A percentile compares a stretch with the other conserved stretches of the same genome.
phyloP scores from a whole-genome alignment of 2,329 filamentous ascomycete genomes.

The Seiridium cupressi region DNA sequence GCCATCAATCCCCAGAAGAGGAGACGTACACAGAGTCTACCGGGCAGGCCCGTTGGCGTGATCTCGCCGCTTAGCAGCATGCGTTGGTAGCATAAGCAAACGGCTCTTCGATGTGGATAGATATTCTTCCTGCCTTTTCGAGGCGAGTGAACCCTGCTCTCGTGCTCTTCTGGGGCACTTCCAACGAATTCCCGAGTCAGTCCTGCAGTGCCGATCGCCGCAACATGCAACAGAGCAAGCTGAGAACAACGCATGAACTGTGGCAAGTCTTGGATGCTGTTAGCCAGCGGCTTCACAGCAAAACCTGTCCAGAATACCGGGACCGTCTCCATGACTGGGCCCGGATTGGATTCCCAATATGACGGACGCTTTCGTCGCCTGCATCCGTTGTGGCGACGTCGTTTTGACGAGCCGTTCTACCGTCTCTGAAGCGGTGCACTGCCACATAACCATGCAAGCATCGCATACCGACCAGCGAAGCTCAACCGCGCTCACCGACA shows the following conservation, averaged over 20 bases:
- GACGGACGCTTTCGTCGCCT: constrained; percentile 21
- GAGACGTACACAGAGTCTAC: no score
- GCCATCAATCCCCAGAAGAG: no score
- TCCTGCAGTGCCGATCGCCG: constrained; percentile 12
- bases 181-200: neutral
- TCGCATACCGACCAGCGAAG: neutral
- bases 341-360: neutral
- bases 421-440: neutral
- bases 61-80: no score
- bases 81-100: no score
- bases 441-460: constrained; percentile 2
- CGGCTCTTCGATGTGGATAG: no score
- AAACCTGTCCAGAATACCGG: constrained; percentile 5
- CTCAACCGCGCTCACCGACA: neutral
- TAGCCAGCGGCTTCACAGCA: constrained; percentile 5
- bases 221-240: constrained; percentile 21
- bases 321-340: constrained; percentile 10
- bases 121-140: no score
- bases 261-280: constrained; percentile 2
- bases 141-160: no score
- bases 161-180: no score
- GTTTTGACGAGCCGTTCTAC: neutral
- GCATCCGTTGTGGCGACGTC: constrained; percentile 15
- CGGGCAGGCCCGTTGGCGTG: no score
- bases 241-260: constrained; percentile 26